These are phyloP conservation scores for Collybia sp. DNA, from an alignment of 768 basidiomycete genomes.

Conservation along the genomic window DNA sequence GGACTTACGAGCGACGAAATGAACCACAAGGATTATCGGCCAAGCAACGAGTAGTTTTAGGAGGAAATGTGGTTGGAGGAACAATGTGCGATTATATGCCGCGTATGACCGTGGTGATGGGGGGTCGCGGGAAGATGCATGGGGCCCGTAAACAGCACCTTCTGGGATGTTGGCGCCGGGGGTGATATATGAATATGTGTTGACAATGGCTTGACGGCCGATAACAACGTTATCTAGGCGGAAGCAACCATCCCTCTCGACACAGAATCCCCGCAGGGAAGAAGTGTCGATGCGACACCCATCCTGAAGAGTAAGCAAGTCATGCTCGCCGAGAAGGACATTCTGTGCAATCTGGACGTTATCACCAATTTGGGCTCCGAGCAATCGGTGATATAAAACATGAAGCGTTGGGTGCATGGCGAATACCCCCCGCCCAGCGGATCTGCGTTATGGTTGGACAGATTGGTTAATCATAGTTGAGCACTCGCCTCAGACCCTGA, in stretches of 20 bases:
- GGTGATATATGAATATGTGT: conserved; percentile 38
- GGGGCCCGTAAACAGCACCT: conserved; percentile 38
- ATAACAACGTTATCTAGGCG: conserved; percentile 32
- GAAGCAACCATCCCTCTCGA: conserved; percentile 41
- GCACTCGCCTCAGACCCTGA: conserved; percentile 23
- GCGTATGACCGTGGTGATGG: conserved; percentile 31
- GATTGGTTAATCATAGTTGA: neutral
- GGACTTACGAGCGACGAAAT: conserved; percentile 26
- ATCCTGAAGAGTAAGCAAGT: conserved; percentile 37
- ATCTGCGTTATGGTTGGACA: conserved; percentile 10
- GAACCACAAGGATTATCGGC: conserved; percentile 32
- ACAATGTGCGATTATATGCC: conserved; percentile 33
- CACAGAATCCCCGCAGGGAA: conserved; percentile 37
- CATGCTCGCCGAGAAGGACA: conserved; percentile 38
- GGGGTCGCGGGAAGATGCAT: conserved; percentile 36
- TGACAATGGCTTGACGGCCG: conserved; percentile 32
- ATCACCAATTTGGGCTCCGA: conserved; percentile 38
- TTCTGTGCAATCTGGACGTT: conserved; percentile 33
- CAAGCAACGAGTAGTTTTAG: conserved; percentile 32
- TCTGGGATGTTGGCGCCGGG: conserved; percentile 33
- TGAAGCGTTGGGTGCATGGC: conserved; percentile 29
- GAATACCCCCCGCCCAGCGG: conserved; percentile 39
- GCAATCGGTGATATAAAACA: conserved; percentile 37
- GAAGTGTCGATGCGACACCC: conserved; percentile 38
- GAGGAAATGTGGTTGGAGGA: conserved; percentile 22